phyloP scores from a whole-genome alignment of 2,329 filamentous ascomycete species.

The Neopestalotiopsis sp. region DNA sequence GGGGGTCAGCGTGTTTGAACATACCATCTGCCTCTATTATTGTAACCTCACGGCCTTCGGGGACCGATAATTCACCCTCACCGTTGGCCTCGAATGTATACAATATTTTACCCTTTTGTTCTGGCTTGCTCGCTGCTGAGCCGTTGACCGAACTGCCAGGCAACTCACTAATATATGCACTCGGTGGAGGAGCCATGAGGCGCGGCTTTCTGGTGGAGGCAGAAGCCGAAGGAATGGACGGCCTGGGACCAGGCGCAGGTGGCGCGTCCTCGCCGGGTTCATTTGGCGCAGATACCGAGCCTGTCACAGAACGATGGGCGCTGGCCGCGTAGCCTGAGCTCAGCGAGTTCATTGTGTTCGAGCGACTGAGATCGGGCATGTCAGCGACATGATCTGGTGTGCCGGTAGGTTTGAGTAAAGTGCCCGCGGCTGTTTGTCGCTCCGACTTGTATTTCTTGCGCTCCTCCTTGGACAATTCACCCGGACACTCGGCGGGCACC shows the following conservation, averaged over 20 bases:
- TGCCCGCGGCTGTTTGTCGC: conserved; percentile 78
- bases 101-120: conserved; percentile 84
- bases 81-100: conserved; percentile 84
- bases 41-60: conserved; percentile 77
- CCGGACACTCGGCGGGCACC: conserved; percentile 92
- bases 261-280: conserved; percentile 57
- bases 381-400: conserved; percentile 60
- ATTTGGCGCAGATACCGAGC: conserved; percentile 45
- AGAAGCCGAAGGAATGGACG: conserved; percentile 46
- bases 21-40: conserved; percentile 89
- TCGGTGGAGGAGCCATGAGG: conserved; percentile 85
- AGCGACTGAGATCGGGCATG: conserved; percentile 72
- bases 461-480: conserved; percentile 91
- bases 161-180: conserved; percentile 75
- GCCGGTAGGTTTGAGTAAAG: conserved; percentile 56
- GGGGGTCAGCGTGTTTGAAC: conserved; percentile 35
- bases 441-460: conserved; percentile 91
- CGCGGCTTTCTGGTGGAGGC: conserved; percentile 62
- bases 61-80: conserved; percentile 80
- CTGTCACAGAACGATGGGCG: conserved; percentile 77
- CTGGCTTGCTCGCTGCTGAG: conserved; percentile 41
- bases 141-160: conserved; percentile 58
- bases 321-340: conserved; percentile 87
- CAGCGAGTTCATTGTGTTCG: conserved; percentile 88
- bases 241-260: conserved; percentile 48